Conservation (phyloP, 805 yeast species). For the Candida dajiaensis region DNA sequence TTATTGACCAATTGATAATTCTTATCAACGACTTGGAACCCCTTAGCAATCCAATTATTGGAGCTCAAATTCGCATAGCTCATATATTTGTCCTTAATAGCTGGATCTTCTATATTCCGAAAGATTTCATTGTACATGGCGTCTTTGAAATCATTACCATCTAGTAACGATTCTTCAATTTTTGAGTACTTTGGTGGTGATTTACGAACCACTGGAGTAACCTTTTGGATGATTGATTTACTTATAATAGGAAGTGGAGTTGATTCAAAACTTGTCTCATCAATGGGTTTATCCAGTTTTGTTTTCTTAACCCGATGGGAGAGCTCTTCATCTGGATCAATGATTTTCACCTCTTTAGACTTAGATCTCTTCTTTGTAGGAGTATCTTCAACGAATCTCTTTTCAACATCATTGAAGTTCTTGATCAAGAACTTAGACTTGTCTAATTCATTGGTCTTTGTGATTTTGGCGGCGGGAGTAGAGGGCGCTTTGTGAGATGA, state of each 20-base stretch:
- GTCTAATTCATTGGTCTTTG: constrained; percentile 6
- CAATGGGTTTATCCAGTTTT: constrained; percentile 1
- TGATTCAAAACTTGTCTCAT: constrained; percentile 2
- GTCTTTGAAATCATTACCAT: neutral
- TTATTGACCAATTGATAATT: constrained; percentile 30
- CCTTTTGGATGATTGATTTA: neutral
- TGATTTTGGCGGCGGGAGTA: constrained; percentile 14
- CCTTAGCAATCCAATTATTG: constrained; percentile 32
- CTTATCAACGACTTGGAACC: constrained; percentile 27
- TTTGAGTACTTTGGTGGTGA: neutral
- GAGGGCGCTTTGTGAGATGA: constrained; percentile 6
- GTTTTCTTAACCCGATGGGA: neutral
- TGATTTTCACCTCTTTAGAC: neutral
- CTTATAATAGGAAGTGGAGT: neutral
- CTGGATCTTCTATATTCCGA: constrained; percentile 14
- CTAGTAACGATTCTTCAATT: neutral
- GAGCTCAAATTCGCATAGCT: constrained; percentile 22
- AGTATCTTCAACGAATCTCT: constrained; percentile 1
- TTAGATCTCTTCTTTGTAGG: constrained; percentile 12
- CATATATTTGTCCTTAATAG: constrained; percentile 22
- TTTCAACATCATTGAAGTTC: constrained; percentile 3
- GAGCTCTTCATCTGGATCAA: neutral
- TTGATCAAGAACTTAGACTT: constrained; percentile 17
- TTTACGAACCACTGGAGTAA: neutral
- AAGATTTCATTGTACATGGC: constrained; percentile 10